Conservation (phyloP, 179 eudicot species). For the Monotropa hypopitys region DNA sequence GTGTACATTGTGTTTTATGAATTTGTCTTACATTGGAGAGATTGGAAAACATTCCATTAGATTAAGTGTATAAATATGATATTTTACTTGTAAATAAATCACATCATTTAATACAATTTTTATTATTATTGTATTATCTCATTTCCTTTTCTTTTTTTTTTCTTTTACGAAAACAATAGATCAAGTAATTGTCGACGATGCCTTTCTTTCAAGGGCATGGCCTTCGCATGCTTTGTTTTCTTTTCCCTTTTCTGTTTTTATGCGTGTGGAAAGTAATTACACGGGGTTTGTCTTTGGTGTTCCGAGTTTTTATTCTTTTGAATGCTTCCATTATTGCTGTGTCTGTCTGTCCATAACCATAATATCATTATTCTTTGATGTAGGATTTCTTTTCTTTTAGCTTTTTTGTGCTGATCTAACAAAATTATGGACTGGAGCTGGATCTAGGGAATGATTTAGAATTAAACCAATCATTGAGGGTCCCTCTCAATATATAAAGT, state of each 20-base stretch:
- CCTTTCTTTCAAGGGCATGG: constrained; percentile 15
- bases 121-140: too few species aligned
- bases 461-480: constrained; percentile 17
- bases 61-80: too few species aligned
- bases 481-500: not conserved
- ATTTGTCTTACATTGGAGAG: too few species aligned
- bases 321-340: not conserved
- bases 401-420: not conserved
- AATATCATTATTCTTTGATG: not conserved
- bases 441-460: constrained; percentile 11
- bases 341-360: not conserved
- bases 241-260: not conserved
- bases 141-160: too few species aligned
- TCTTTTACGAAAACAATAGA: too few species aligned
- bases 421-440: constrained; percentile 5
- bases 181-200: too few species aligned
- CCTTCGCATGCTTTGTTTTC: constrained; percentile 4
- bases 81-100: too few species aligned
- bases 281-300: not conserved
- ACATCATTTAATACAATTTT: too few species aligned
- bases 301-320: not conserved
- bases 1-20: too few species aligned
- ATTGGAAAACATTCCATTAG: too few species aligned
- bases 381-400: not conserved
- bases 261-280: constrained; percentile 2